These are phyloP conservation scores for Ophiostoma populinum DNA, from an alignment of 2,329 filamentous ascomycete genomes.

Conservation along the genomic window DNA sequence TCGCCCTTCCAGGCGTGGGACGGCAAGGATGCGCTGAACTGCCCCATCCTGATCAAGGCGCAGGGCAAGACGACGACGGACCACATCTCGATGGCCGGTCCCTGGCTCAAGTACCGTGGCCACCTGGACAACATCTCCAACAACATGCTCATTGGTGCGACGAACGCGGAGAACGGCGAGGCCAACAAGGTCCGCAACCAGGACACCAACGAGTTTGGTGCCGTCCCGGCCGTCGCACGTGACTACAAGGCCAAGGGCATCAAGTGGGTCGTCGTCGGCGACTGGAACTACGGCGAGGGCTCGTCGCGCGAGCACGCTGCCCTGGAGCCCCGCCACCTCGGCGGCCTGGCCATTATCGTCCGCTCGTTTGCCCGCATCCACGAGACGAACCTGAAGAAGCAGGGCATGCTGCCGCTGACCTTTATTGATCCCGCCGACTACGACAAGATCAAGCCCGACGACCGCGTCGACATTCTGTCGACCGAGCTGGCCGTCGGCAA, in stretches of 20 bases:
- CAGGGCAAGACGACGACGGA: conserved; percentile 94
- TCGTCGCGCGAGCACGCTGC: conserved; percentile 96
- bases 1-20: conserved; percentile 77
- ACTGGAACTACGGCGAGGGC: conserved; percentile 99
- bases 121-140: conserved; percentile 99
- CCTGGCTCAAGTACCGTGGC: conserved; percentile 97
- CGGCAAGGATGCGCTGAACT: conserved; percentile 68
- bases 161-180: conserved; percentile 89
- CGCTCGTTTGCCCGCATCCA: conserved; percentile 96
- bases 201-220: conserved; percentile 66
- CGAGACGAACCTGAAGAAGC: conserved; percentile 99
- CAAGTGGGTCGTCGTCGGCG: conserved; percentile 92
- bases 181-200: conserved; percentile 95
- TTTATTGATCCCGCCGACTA: conserved; percentile 93
- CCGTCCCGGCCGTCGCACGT: conserved; percentile 84
- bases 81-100: conserved; percentile 93
- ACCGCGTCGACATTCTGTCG: conserved; percentile 78
- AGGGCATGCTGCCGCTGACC: conserved; percentile 98
- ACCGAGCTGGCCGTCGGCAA: conserved; percentile 84
- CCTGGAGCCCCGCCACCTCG: conserved; percentile 91
- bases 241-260: conserved; percentile 97
- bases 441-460: conserved; percentile 86
- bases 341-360: conserved; percentile 91
- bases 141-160: conserved; percentile 97
- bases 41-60: conserved; percentile 92